Conservation (phyloP, 169 alveolate species). For the Plasmodium vivax region DNA sequence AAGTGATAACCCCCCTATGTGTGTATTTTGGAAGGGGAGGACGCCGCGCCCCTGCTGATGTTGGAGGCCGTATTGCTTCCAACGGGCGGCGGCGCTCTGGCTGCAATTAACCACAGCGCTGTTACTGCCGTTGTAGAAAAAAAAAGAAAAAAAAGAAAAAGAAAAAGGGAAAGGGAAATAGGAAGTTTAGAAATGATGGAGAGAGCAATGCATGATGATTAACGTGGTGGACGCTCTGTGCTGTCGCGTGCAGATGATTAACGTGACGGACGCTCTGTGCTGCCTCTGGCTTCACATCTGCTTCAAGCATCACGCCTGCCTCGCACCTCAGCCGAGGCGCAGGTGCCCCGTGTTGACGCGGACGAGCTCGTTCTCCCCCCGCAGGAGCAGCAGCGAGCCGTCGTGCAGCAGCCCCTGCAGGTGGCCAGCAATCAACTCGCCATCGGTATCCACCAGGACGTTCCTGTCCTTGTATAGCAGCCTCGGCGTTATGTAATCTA, state of each 20-base stretch:
- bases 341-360: slow-evolving; percentile 29
- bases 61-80: neutral
- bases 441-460: slow-evolving; percentile 26
- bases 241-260: neutral
- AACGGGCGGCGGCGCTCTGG: neutral
- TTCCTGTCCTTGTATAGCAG: slow-evolving; percentile 35
- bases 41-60: neutral
- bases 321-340: neutral
- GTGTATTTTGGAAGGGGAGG: neutral
- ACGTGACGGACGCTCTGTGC: too few species aligned
- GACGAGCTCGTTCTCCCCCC: slow-evolving; percentile 13
- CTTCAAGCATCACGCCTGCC: neutral
- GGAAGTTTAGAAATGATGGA: too few species aligned
- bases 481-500: slow-evolving; percentile 27
- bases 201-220: neutral
- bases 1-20: neutral
- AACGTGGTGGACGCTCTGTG: neutral
- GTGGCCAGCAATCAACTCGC: slow-evolving; percentile 9
- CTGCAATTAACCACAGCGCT: neutral
- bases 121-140: too few species aligned
- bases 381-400: slow-evolving; percentile 26
- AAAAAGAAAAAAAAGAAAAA: too few species aligned
- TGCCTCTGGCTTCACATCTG: too few species aligned
- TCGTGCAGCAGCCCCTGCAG: slow-evolving; percentile 35
- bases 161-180: too few species aligned